Base-by-base conservation (phyloP, 2,329 filamentous ascomycete species). In the Colletotrichum orbiculare region DNA sequence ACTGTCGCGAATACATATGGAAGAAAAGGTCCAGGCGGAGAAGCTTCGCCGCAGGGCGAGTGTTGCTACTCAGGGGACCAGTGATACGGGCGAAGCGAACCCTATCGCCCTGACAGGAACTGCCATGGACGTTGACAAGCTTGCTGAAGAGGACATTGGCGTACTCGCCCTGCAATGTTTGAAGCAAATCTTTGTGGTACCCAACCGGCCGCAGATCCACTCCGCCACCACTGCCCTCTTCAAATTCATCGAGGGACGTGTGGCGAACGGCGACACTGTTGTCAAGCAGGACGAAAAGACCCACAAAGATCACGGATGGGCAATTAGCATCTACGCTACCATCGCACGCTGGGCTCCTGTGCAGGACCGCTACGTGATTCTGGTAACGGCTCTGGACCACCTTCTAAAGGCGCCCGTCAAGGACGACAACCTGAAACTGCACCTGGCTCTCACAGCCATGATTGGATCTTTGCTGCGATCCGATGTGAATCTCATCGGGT, bases 331-430 rank as follows among this genome's bases (percentile, higher is more conserved):
- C 54, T 93, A 96, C 75, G 88, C 91, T 71, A 85, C 94, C 67
- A 85, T 95, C 57, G 89, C 93, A 13, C 87, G 89, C 64, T 98
- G 94, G 94, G 91, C 94, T 0, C 94, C 96, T 0, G 94, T 98
- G 2, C 95, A 98, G 75, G 93, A 97, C 73, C 91, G 96, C 58
- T 98, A 97, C 79, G 88, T 95, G 43, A 96, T 98, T 61, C 83
- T 97, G 50, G 86, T 97, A 49, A 91, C 92, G 1, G 85, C 91
- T 3, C 89, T 96, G 79, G 94, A 97, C 70, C 87, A 86, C 4
- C 80, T 98, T 54, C 82, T 92, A 4, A 85, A 86, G 61, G 88
- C 87, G 48, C 87, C 89, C 1, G 83, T 94, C 41, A 85, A 84
- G 6, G 91, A 94, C 72, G 88, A 90, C 9, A 88, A 89, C 46